Evolutionary conservation across 495 filamentous ascomycete species (phyloP), one percentile per base, ranked within the genome.

Genomic region (Hypoxylon lienhwacheense): DNA sequence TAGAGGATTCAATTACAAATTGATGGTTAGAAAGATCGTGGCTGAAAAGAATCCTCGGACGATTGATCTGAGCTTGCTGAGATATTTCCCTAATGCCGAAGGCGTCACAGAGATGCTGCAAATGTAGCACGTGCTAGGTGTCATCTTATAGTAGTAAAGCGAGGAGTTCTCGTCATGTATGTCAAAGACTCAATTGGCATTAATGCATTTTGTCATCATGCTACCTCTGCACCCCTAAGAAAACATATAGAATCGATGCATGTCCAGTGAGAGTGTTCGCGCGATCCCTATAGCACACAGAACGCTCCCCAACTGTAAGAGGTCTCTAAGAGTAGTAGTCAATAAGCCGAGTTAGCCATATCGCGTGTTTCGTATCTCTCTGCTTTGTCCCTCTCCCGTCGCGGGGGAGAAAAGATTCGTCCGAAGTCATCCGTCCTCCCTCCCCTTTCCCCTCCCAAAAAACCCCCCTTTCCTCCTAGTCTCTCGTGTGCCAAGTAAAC

Each of bases 401-500:
- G 7, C 37, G 25, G 34, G 32, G 32, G 34, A 7, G 10, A 43
- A 47, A 47, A 52, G 26, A 55, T 50, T 26, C 47, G 20, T 45
- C 44, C 40, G 31, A 21, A 53, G 15, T 46, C 44, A 20, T 25
- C 44, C 43, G 1, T 21, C 16, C 22, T 14, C 34, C 6, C 7
- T 19, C 14, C 14, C 14, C 33, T 5, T 16, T 7, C 2, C 17
- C 42, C 34, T 36, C 14, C n/a, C n/a, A n/a, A n/a, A n/a, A n/a
- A n/a, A n/a, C n/a, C n/a, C 34, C 45, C 41, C 41, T 36, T 62
- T 24, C 47, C 41, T 22, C 31, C 33, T 22, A 10, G 26, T 43
- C 37, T 44, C 53, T 29, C 51, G 29, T 43, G 53, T 58, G 35
- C 53, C 53, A 49, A 58, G 51, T 47, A 58, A 63, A 58, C 59